Base-by-base conservation (phyloP, 1,284 basidiomycete genomes). In the Ceratorhiza oryzae-sativae region DNA sequence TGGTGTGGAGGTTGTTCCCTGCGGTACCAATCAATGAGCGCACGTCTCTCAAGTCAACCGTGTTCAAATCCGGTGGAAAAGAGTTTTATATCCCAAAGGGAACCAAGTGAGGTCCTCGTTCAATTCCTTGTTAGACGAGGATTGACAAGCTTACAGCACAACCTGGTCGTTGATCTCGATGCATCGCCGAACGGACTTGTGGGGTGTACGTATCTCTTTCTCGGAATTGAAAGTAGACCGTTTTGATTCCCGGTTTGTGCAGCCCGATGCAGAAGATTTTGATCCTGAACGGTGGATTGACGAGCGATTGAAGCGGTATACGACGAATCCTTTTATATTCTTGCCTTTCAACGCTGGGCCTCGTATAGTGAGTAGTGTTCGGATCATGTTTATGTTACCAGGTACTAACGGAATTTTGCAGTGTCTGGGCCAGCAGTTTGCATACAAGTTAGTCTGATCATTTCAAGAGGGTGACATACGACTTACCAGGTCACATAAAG, bases 221-320 rank as follows among this genome's bases (percentile, higher is more conserved):
- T 12, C 45, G 36, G 27, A 10, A 15, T 27, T 4, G 2, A 5
- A 1, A 10, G 13, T 39, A 20, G 30, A 12, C 4, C 10, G 8
- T 12, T 4, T 27, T 9, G 8, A 18, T 34, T 5, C 20, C 46
- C 15, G n/a, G 8, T 15, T 36, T n/a, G 15, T n/a, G 18, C 27
- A 68, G 65, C 72, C 73, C 75, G 46, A 73, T 68, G 85, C 85
- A 0, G 77, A 82, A 15, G 77, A 82, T 71, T 89, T 88, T 74
- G 87, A 89, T 73, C 88, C 88, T 0, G 85, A 88, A 74, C 80
- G 88, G 2, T 88, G 86, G 81, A 75, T 88, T 45, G 87, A 88
- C 76, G 81, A 84, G 20, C 80, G 87, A 30, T 59, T 86, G 5
- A 79, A 80, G 39, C 84, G 83, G 73, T 86, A 86, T 73, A 79